Evolutionary conservation across 768 basidiomycete species (phyloP).

Genomic region (Boletus coccyginus): DNA sequence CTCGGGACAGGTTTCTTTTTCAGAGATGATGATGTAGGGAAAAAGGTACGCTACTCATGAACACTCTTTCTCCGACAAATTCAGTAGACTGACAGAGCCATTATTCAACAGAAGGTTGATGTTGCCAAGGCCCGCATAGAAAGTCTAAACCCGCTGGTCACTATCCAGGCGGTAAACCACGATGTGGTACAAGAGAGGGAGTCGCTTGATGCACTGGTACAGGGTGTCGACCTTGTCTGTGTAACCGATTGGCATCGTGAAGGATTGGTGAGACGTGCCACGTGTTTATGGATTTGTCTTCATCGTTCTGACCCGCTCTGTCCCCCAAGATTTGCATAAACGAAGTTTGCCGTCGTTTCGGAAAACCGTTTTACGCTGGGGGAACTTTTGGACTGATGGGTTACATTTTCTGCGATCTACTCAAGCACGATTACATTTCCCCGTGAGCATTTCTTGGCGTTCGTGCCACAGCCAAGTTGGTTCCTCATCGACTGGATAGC

Average conservation of each 20-base stretch:
- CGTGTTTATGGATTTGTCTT: not conserved
- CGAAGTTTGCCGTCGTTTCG: slow-evolving; percentile 66
- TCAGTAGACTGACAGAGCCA: slow-evolving; percentile 31
- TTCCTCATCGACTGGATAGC: slow-evolving; percentile 35
- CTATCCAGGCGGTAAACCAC: slow-evolving; percentile 65
- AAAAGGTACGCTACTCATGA: slow-evolving; percentile 53
- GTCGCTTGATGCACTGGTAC: slow-evolving; percentile 56
- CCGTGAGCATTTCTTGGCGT: slow-evolving; percentile 54
- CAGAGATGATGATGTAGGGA: slow-evolving; percentile 88
- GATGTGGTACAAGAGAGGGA: slow-evolving; percentile 46
- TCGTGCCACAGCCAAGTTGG: slow-evolving; percentile 6
- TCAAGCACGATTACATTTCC: slow-evolving; percentile 81
- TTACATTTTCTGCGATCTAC: slow-evolving; percentile 92
- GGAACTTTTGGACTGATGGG: slow-evolving; percentile 88
- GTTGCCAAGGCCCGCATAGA: slow-evolving; percentile 84
- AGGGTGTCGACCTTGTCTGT: slow-evolving; percentile 79
- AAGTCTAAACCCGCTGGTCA: slow-evolving; percentile 89
- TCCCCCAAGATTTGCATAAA: slow-evolving; percentile 68
- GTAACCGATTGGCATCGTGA: slow-evolving; percentile 75
- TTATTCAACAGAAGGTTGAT: slow-evolving; percentile 65
- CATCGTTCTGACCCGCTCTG: slow-evolving; percentile 4
- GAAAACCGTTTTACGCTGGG: slow-evolving; percentile 87
- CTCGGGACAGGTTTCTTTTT: slow-evolving; percentile 93
- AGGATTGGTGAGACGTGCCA: slow-evolving; percentile 55
- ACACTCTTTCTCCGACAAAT: slow-evolving; percentile 29